Conservation (phyloP, 2,329 filamentous ascomycete species). For the Tolypocladium capitatum region DNA sequence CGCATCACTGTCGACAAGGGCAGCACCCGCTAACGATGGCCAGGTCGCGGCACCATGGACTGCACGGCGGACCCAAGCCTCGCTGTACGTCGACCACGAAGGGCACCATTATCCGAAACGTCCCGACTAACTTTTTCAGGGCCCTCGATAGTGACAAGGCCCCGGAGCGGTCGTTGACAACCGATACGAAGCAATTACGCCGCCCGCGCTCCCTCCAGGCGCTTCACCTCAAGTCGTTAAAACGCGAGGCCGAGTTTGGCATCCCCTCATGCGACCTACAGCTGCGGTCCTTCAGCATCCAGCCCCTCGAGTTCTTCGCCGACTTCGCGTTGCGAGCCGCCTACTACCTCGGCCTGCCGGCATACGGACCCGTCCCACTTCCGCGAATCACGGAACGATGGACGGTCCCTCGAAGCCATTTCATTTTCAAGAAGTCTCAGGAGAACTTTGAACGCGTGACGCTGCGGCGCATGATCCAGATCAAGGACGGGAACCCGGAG, state of each 20-base stretch:
- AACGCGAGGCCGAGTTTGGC: slow-evolving; percentile 58
- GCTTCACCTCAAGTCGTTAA: slow-evolving; percentile 72
- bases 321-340: slow-evolving; percentile 91
- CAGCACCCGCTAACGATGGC: not conserved
- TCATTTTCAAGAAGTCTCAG: slow-evolving; percentile 94
- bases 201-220: slow-evolving; percentile 73
- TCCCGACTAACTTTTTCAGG: not conserved
- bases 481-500: slow-evolving; percentile 82
- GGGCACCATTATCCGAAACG: too few relatives aligned
- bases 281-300: slow-evolving; percentile 77
- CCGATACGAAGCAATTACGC: slow-evolving; percentile 23
- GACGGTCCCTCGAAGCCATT: slow-evolving; percentile 81
- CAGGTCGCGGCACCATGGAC: slow-evolving; percentile 2
- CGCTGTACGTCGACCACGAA: slow-evolving; percentile 1
- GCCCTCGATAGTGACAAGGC: not conserved
- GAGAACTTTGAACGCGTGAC: slow-evolving; percentile 97
- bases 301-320: slow-evolving; percentile 84
- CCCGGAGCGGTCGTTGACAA: not conserved
- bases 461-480: slow-evolving; percentile 72
- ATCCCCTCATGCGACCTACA: slow-evolving; percentile 85
- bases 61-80: not conserved
- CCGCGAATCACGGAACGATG: slow-evolving; percentile 82
- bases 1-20: not conserved
- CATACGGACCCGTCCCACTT: slow-evolving; percentile 72
- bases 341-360: slow-evolving; percentile 82